Conservation (phyloP, 805 yeast species). For the Ogataea haglerorum region DNA sequence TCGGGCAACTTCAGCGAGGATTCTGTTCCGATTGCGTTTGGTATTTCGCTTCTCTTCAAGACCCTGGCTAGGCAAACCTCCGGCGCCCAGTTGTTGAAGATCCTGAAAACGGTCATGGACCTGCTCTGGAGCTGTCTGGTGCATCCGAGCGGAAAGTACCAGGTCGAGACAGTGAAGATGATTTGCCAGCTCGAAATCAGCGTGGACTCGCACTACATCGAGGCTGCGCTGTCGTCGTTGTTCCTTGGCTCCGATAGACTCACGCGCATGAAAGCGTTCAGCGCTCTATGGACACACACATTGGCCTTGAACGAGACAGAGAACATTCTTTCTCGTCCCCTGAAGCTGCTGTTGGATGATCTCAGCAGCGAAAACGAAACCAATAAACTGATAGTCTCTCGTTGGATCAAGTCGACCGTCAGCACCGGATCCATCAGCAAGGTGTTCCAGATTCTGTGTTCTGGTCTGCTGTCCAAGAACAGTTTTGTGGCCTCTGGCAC, state of each 20-base stretch:
- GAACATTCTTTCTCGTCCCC: constrained; percentile 54
- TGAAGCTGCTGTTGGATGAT: constrained; percentile 67
- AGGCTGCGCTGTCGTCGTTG: constrained; percentile 65
- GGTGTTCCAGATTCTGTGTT: constrained; percentile 53
- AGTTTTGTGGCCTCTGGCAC: constrained; percentile 25
- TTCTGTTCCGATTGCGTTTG: constrained; percentile 38
- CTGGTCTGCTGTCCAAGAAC: constrained; percentile 48
- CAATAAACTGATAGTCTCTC: constrained; percentile 39
- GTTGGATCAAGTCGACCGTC: constrained; percentile 46
- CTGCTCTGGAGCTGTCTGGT: constrained; percentile 55
- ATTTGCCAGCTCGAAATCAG: constrained; percentile 60
- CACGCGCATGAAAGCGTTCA: constrained; percentile 51
- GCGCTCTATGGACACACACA: constrained; percentile 74
- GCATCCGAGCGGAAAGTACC: constrained; percentile 50
- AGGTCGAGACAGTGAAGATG: constrained; percentile 66
- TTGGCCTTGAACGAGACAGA: constrained; percentile 45
- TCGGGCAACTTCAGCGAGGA: constrained; percentile 11
- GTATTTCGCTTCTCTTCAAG: constrained; percentile 40
- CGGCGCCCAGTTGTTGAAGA: constrained; percentile 33
- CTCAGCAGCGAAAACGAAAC: constrained; percentile 43
- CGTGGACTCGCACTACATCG: constrained; percentile 53
- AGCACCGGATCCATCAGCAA: constrained; percentile 56
- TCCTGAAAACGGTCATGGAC: constrained; percentile 40
- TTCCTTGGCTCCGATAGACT: constrained; percentile 41
- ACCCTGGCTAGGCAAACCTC: constrained; percentile 33